Conservation (phyloP, 345 rosid genomes). For the Capsella bursapastoris region DNA sequence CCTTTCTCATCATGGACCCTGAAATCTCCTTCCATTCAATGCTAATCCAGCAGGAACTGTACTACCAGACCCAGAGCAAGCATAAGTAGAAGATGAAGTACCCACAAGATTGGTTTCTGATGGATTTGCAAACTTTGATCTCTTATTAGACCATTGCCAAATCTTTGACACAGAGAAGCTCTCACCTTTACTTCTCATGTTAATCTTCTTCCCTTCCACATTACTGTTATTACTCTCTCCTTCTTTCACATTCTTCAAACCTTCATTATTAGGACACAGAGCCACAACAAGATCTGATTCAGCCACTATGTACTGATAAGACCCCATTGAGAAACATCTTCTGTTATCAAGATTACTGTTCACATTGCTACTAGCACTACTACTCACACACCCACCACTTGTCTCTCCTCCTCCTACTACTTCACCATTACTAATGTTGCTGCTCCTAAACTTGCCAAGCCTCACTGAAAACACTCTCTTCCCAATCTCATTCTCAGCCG, state of each 20-base stretch:
- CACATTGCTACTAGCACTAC: conserved; percentile 41
- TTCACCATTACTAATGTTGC: conserved; percentile 44
- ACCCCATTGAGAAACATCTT: conserved; percentile 64
- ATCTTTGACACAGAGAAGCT: conserved; percentile 95
- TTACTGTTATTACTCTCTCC: conserved; percentile 52
- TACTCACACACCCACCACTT: conserved; percentile 54
- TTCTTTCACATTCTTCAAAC: conserved; percentile 49
- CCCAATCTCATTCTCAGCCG: conserved; percentile 61
- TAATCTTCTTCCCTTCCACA: conserved; percentile 78
- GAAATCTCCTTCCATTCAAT: conserved; percentile 49
- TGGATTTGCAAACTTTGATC: conserved; percentile 56
- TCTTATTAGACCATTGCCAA: conserved; percentile 86
- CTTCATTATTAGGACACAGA: conserved; percentile 48
- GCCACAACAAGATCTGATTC: conserved; percentile 72
- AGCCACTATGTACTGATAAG: conserved; percentile 72
- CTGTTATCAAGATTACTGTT: conserved; percentile 68
- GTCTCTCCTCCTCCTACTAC: conserved; percentile 59
- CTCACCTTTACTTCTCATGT: conserved; percentile 77
- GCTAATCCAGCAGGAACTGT: conserved; percentile 45
- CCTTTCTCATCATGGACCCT: conserved; percentile 45
- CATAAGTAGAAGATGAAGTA: conserved; percentile 43
- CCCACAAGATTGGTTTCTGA: conserved; percentile 48
- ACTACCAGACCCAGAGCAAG: conserved; percentile 37
- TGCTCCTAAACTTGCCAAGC: conserved; percentile 76
- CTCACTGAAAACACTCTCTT: conserved; percentile 84